A percentile compares a stretch with the other conserved stretches of the same genome.
These are phyloP conservation scores for Protomyces lactucae-debilis DNA, from an alignment of 1,139 yeast genomes.

Conservation along the genomic window DNA sequence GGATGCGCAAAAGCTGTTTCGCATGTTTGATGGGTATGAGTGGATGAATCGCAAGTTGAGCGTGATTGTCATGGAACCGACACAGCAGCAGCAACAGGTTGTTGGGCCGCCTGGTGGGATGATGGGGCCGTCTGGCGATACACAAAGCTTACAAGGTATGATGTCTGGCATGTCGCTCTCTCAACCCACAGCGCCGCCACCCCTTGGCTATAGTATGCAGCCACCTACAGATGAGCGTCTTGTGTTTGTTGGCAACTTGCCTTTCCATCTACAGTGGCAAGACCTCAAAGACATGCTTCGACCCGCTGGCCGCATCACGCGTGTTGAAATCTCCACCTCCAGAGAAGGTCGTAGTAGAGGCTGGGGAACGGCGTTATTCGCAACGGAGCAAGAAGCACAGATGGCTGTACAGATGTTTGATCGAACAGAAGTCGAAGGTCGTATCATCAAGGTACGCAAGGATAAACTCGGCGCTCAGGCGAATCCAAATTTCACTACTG, in stretches of 20 bases:
- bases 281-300: conserved; percentile 47
- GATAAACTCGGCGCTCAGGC: conserved; percentile 40
- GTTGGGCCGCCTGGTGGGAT: neutral
- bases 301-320: conserved; percentile 44
- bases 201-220: neutral
- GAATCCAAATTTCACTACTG: neutral
- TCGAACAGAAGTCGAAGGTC: conserved; percentile 52
- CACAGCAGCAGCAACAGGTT: neutral
- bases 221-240: conserved; percentile 8
- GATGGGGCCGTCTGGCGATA: neutral
- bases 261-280: conserved; percentile 55
- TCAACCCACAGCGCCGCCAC: neutral
- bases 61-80: conserved; percentile 23
- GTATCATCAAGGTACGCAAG: conserved; percentile 56
- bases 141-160: neutral
- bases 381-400: conserved; percentile 48
- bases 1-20: conserved; percentile 18
- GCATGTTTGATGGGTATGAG: conserved; percentile 28
- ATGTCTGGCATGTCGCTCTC: neutral
- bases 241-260: conserved; percentile 19
- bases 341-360: conserved; percentile 50
- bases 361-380: conserved; percentile 61
- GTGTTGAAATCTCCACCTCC: conserved; percentile 53
- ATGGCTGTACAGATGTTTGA: conserved; percentile 51
- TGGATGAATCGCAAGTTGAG: conserved; percentile 32